Base-by-base conservation (phyloP, 2,329 filamentous ascomycete species). In the Cordyceps tenuipes region DNA sequence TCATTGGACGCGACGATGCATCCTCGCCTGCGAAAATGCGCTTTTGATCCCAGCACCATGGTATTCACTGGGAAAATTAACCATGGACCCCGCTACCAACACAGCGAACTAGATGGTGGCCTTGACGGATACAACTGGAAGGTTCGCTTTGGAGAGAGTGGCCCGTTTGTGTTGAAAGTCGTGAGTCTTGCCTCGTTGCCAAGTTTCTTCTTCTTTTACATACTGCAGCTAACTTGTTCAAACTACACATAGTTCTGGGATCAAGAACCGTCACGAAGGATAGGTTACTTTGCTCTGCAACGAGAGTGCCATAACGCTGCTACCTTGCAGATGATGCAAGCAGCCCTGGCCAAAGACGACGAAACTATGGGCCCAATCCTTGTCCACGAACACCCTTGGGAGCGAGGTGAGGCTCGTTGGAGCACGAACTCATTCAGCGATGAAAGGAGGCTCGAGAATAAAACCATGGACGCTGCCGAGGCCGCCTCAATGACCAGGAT, bases 71-170 rank as follows among this genome's bases (percentile, higher is more conserved):
- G 54, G 12, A 29, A 43, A 7, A 39, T 57, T 10, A 34, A 48
- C 12, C 41, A 7, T 15, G 23, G 23, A 13, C 21, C 43, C 43
- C 6, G 21, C 10, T 9, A 15, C 9, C 19, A 52, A 52, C 19
- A 10, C 13, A 46, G 26, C 21, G 19, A 23, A 4, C 23, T 54
- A 8, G 44, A 57, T 39, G 46, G 55, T 23, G 55, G 46, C 12
- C 3, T 57, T 3, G 55, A 57, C 13, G 55, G 55, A 41, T 57
- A 50, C 10, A 50, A 57, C 15, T 57, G 46, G 55, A 49, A 57
- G 41, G 3, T 50, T 21, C 7, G 21, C 1, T 57, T 50, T n/a
- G 34, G 46, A 7, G 44, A 49, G 3, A 5, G 19, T 8, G 21
- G 46, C 10, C 26, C 17, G 17, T 57, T 57, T 57, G 34, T 50